Conservation (phyloP, 1,139 yeast species). For the Magnusiomyces tetraspermus region DNA sequence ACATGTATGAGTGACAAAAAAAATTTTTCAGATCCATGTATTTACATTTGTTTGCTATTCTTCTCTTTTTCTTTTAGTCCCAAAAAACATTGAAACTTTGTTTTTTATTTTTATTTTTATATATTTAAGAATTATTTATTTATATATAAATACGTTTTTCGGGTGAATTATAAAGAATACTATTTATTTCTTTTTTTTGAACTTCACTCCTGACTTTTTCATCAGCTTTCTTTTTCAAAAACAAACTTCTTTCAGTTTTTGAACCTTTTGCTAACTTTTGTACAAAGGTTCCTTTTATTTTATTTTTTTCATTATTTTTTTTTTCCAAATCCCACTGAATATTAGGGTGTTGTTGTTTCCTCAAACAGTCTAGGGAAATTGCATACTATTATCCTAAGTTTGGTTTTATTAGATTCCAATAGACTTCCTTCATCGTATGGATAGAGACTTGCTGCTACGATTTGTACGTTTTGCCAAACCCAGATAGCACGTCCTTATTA, state of each 20-base stretch:
- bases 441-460: slow-evolving; percentile 33
- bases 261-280: background rate
- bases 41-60: slow-evolving; percentile 2
- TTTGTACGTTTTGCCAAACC: slow-evolving; percentile 35
- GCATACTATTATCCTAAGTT: slow-evolving; percentile 19
- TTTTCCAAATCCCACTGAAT: slow-evolving; percentile 11
- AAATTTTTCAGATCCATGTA: no score
- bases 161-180: no score
- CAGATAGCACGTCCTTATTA: slow-evolving; percentile 34
- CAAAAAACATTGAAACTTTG: background rate
- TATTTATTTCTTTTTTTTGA: no score
- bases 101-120: no score
- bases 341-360: slow-evolving; percentile 25
- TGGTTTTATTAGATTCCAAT: slow-evolving; percentile 15
- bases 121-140: no score
- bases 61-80: background rate
- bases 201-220: no score
- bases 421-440: slow-evolving; percentile 29
- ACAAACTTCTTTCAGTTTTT: background rate
- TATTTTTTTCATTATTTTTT: no score
- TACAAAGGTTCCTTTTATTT: no score
- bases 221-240: no score
- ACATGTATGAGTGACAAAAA: no score
- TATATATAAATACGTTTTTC: no score
- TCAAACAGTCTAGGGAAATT: slow-evolving; percentile 22